Base-by-base conservation (phyloP, 179 eudicot species). In the Vitellaria paradoxa region DNA sequence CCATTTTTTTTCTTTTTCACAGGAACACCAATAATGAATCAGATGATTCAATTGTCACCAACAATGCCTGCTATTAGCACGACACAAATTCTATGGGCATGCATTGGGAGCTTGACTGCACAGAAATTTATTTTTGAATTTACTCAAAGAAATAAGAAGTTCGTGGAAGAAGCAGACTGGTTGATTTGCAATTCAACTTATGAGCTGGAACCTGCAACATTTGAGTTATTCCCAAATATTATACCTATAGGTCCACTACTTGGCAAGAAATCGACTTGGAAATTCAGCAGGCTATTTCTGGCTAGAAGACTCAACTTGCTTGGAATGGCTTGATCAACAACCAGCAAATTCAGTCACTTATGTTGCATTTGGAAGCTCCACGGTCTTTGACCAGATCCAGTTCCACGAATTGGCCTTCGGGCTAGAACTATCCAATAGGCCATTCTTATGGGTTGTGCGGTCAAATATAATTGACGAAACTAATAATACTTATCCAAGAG, bases 201-300 rank as follows among this genome's bases (percentile, higher is more conserved):
- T 70, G 83, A 81, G 15, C 73, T 89, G 14, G 87, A 85, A 68
- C 78, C 87, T 1, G 84, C 78, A 26, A 84, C 85, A 17, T 79
- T 79, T 42, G n/a, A 71, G 24, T 42, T 73, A 23, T 42, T 59
- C 53, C 86, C 86, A 9, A 37, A 76, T 15, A 62, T 84, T 23
- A 17, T 77, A 5, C 85, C 90, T 2, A 80, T 89, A 0, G 92
- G 92, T 23, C 90, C 90, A 18, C 81, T 89, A 30, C 23, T 84
- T 84, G 23, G 78, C 87, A n/a, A 80, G 75, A 79, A 78, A 65
- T 75, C 60, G 82, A 63, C 85, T 72, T 24, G 81, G 81, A 14
- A 79, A 76, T 9, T 65, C 79, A 49, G 42, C 60, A 4, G 89
- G 89, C 65, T 20, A 70, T 67, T 82, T 86, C 76, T 81, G 83